Evolutionary conservation across 169 alveolate genomes (phyloP), one percentile per base, ranked within the genome.

Genomic region (Eimeria praecox): DNA sequence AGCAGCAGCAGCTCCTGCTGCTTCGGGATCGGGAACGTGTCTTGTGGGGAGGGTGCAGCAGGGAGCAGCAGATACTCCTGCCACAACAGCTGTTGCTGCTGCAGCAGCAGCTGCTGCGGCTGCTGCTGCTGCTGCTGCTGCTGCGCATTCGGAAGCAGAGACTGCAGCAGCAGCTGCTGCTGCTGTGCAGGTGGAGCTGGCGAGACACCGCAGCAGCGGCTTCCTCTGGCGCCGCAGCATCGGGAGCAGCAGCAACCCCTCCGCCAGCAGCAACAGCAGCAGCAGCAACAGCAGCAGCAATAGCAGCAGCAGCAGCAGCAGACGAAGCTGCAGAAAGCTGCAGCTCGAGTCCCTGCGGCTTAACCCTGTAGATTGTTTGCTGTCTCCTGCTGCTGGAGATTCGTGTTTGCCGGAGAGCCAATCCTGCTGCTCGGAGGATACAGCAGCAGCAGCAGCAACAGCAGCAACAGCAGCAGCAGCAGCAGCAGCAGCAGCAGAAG

Each of bases 391-490:
- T 73, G 85, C 85, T 16, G 85, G 85, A 22, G 85, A 73, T 33
- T n/a, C 52, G 10, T 38, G n/a, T 73, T 24, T 56, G 30, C 64
- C 59, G 6, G 89, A 78, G 5, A 40, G 42, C 66, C 64, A 5
- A 8, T 40, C 1, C 18, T 38, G 12, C 27, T 35, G 64, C 49
- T 22, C 8, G 46, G 49, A 24, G 22, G 49, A n/a, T 27, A 33
- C 56, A 42, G 64, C 59, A 44, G 89, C 89, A 78, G 89, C 89
- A 38, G 64, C 59, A 78, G 42, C 38, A 30, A 64, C 66, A 78
- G 89, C 66, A 42, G 89, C 89, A 38, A 56, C 59, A 78, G 42
- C 38, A 30, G 89, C 66, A 78, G 89, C 66, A 42, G 89, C 64
- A 78, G 83, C 24, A 73, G 85, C 89, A 78, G 89, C 59, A 44